Evolutionary conservation across 106 monocot species (phyloP).

Genomic region (Dactylorhiza incarnata): DNA sequence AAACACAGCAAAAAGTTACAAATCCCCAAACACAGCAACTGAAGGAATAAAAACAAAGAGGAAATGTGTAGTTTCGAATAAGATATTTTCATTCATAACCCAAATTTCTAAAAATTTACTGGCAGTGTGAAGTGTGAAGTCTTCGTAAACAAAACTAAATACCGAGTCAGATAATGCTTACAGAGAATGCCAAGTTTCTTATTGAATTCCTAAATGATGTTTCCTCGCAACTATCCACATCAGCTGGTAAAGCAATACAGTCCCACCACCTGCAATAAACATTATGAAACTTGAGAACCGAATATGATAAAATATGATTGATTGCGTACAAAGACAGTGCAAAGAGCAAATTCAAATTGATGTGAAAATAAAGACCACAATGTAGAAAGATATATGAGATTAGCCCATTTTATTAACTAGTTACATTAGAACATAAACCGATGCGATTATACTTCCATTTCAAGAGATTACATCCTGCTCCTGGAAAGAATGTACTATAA

Average conservation of each 20-base stretch:
- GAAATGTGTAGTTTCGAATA: not conserved
- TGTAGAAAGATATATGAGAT: too few relatives aligned
- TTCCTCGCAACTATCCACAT: conserved; percentile 55
- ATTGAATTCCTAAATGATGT: conserved; percentile 71
- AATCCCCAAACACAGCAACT: not conserved
- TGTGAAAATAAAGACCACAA: too few relatives aligned
- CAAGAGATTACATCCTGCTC: too few relatives aligned
- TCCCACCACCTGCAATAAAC: conserved; percentile 94
- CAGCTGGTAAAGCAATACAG: conserved; percentile 84
- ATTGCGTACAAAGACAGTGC: not conserved
- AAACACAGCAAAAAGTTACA: not conserved
- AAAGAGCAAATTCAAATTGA: too few relatives aligned
- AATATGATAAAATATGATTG: not conserved
- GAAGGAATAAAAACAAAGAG: not conserved
- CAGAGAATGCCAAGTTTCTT: conserved; percentile 66
- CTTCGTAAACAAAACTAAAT: not conserved
- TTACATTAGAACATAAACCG: too few relatives aligned
- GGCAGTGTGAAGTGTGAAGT: not conserved
- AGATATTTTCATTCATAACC: not conserved
- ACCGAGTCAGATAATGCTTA: conserved; percentile 23
- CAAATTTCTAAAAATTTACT: not conserved
- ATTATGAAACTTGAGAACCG: not conserved
- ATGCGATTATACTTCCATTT: too few relatives aligned
- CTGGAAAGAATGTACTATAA: too few relatives aligned
- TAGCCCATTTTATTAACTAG: too few relatives aligned